These are phyloP conservation scores for Cyberlindnera americana DNA, from an alignment of 805 yeast genomes.

Conservation along the genomic window DNA sequence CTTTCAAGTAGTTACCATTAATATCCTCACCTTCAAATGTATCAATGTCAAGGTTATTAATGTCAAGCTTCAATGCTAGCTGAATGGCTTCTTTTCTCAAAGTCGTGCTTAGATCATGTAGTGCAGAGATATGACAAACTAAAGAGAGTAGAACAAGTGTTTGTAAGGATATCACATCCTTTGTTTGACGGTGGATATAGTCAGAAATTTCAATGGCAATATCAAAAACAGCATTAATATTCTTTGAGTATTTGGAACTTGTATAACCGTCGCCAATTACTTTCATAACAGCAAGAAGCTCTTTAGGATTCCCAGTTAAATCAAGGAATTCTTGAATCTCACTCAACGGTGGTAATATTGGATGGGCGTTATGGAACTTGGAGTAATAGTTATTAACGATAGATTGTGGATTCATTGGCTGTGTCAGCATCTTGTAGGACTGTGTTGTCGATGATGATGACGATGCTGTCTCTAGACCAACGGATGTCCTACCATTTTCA, in stretches of 20 bases:
- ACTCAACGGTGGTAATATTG: constrained; percentile 40
- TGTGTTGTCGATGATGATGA: too few species aligned
- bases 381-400: constrained; percentile 32
- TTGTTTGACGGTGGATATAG: constrained; percentile 26
- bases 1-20: constrained; percentile 20
- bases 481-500: constrained; percentile 1
- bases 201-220: constrained; percentile 32
- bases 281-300: constrained; percentile 45
- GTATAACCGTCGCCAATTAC: constrained; percentile 47
- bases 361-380: constrained; percentile 42
- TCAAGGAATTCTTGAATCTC: constrained; percentile 34
- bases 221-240: constrained; percentile 39
- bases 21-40: constrained; percentile 22
- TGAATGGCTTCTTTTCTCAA: constrained; percentile 42
- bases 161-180: constrained; percentile 44
- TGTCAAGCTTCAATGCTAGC: constrained; percentile 34
- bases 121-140: constrained; percentile 47
- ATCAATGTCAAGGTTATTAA: constrained; percentile 38
- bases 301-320: constrained; percentile 34
- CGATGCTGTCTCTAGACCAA: constrained; percentile 7
- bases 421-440: constrained; percentile 8
- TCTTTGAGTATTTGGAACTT: constrained; percentile 32
- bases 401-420: constrained; percentile 3
- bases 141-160: constrained; percentile 38
- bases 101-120: constrained; percentile 42